Evolutionary conservation across 345 rosid genomes (phyloP), one percentile per base, ranked within the genome.

Genomic region (Pistacia atlantica): DNA sequence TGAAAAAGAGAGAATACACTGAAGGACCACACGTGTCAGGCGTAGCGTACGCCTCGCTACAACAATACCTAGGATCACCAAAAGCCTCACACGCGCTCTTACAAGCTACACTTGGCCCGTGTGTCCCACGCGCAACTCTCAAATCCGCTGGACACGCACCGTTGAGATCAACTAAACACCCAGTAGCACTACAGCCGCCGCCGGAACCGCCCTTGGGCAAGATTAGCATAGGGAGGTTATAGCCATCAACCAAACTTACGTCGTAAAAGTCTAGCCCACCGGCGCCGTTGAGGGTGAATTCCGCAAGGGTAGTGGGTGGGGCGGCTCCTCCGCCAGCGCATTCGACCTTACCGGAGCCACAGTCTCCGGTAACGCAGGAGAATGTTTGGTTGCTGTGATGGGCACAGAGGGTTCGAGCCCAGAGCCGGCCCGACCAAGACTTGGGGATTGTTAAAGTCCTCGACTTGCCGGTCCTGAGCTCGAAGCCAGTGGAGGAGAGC

Each of bases 11-110:
- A 1, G 99, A 89, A 75, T 86, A 95, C 0, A 77, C 76, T 0
- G 97, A 87, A 0, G 99, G 97, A 1, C 62, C 78, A 72, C 99
- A 95, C 74, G 90, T 91, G 84, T 93, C 96, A 11, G 98, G 97
- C 16, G 97, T 91, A 1, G 89, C 55, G 49, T 85, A 95, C 13
- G 84, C 91, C 46, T 81, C 96, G 67, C 94, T 93, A 60, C 98
- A 95, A 72, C 98, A 93, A 54, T 86, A 92, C 59, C 83, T 67
- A 0, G 93, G 98, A 25, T 92, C 91, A 1, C 83, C 88, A 22
- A 93, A 95, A 1, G 96, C 97, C 77, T 93, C 97, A 64, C 99
- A 93, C 76, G 99, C 98, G 89, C 99, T 92, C 61, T 91, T 84
- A 67, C 98, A 95, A 1, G 89, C 98, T 1, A 90, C 87, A 6